Evolutionary conservation across 371 early-diverging fungal species (phyloP).

Genomic region (Haplosporangium sp.): DNA sequence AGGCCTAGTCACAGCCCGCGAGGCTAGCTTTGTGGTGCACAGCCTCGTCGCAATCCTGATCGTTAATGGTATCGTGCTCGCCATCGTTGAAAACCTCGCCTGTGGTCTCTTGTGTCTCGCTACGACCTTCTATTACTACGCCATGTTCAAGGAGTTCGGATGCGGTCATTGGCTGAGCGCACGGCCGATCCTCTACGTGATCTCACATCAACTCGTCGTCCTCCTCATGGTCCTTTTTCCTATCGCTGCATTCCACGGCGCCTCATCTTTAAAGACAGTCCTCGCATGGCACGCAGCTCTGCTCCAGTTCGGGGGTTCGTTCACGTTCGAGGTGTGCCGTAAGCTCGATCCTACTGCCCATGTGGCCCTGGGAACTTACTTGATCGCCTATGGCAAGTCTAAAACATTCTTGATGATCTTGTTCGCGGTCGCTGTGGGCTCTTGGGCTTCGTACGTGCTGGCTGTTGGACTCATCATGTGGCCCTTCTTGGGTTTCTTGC

Average conservation of each 20-base stretch:
- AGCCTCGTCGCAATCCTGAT: constrained; percentile 35
- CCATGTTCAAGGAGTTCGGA: constrained; percentile 55
- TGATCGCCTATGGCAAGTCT: constrained; percentile 52
- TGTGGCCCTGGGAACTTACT: constrained; percentile 39
- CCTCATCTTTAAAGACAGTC: constrained; percentile 37
- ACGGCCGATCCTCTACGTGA: constrained; percentile 51
- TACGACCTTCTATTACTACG: constrained; percentile 50
- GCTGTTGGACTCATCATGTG: constrained; percentile 55
- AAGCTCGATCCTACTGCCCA: constrained; percentile 54
- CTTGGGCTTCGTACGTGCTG: constrained; percentile 50
- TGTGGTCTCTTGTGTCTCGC: constrained; percentile 49
- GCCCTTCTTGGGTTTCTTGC: constrained; percentile 52
- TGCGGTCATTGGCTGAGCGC: constrained; percentile 56
- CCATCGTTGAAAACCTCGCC: constrained; percentile 47
- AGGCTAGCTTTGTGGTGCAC: constrained; percentile 49
- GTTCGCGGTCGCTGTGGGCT: constrained; percentile 35
- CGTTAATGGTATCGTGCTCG: constrained; percentile 39
- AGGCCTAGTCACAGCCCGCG: constrained; percentile 51
- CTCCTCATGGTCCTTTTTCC: constrained; percentile 54
- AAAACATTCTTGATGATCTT: constrained; percentile 49
- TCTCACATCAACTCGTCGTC: constrained; percentile 49
- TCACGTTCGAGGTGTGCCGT: constrained; percentile 53
- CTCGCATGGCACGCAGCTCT: constrained; percentile 49
- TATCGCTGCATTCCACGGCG: constrained; percentile 48
- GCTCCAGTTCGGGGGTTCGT: constrained; percentile 48